Conservation (phyloP, 2,329 filamentous ascomycete species). For the Fusarium albosuccineum region DNA sequence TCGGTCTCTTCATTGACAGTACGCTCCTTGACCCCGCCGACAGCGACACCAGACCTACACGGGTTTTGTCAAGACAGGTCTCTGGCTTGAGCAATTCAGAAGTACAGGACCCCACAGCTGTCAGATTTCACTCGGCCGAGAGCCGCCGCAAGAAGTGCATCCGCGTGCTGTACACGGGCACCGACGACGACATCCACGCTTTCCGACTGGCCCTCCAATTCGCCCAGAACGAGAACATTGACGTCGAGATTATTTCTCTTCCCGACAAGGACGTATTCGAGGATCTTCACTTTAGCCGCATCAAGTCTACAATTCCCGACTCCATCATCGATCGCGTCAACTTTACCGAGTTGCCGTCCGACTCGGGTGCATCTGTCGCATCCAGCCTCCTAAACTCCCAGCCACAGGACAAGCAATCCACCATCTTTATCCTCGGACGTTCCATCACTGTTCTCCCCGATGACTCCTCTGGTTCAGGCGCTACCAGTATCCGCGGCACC, state of each 20-base stretch:
- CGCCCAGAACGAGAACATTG: slow-evolving; percentile 69
- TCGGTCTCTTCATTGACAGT: slow-evolving; percentile 24
- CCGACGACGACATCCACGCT: slow-evolving; percentile 83
- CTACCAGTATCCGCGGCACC: background rate
- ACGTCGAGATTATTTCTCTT: slow-evolving; percentile 18
- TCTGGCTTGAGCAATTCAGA: slow-evolving; percentile 20
- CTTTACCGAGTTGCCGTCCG: slow-evolving; percentile 28
- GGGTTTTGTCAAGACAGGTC: slow-evolving; percentile 16
- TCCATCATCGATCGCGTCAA: slow-evolving; percentile 4
- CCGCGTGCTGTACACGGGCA: slow-evolving; percentile 88
- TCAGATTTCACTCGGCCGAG: slow-evolving; percentile 29
- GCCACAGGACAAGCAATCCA: slow-evolving; percentile 11
- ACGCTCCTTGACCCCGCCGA: slow-evolving; percentile 22
- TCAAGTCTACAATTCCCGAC: slow-evolving; percentile 17
- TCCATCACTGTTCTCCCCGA: background rate
- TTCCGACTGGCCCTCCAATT: slow-evolving; percentile 85
- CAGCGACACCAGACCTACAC: background rate
- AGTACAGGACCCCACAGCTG: slow-evolving; percentile 7
- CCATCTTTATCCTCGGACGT: slow-evolving; percentile 24
- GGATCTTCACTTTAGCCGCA: slow-evolving; percentile 13
- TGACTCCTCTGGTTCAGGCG: slow-evolving; percentile 8
- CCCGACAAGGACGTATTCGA: slow-evolving; percentile 4
- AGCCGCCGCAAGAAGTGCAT: slow-evolving; percentile 70
- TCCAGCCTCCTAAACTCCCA: slow-evolving; percentile 8
- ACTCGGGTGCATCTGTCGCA: slow-evolving; percentile 16